Conservation (phyloP, 495 filamentous ascomycete genomes). For the Aspergillus haitiensis region DNA sequence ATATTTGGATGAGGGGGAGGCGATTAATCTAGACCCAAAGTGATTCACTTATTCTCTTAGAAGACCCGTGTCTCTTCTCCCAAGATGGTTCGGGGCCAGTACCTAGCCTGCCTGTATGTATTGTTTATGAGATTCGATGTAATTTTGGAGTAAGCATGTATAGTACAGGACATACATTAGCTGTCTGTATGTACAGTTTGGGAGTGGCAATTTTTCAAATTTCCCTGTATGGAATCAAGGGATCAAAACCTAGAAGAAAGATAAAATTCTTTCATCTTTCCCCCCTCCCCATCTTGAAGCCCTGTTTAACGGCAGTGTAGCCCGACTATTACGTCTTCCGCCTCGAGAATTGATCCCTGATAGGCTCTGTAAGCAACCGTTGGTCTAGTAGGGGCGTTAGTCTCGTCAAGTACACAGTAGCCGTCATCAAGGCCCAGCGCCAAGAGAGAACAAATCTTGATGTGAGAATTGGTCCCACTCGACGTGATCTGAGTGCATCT, state of each 20-base stretch:
- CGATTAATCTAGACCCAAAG: neutral
- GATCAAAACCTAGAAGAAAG: neutral
- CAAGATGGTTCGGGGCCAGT: too few relatives aligned
- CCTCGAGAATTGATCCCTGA: neutral
- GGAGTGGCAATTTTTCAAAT: too few relatives aligned
- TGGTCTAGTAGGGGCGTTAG: too few relatives aligned
- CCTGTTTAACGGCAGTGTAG: neutral
- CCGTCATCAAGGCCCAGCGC: neutral
- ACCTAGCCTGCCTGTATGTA: too few relatives aligned
- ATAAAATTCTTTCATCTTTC: neutral
- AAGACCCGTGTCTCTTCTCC: too few relatives aligned
- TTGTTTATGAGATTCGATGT: too few relatives aligned
- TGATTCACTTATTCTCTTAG: too few relatives aligned
- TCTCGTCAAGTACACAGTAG: neutral
- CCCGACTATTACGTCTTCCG: slow-evolving; percentile 1
- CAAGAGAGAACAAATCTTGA: slow-evolving; percentile 4
- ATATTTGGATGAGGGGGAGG: slow-evolving; percentile 16
- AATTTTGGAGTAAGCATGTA: neutral
- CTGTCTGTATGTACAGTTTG: neutral
- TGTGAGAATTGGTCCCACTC: neutral
- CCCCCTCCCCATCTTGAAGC: neutral
- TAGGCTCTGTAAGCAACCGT: neutral
- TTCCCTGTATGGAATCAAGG: neutral
- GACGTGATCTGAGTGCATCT: neutral
- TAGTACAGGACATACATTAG: neutral